phyloP scores from a whole-genome alignment of 2,329 filamentous ascomycete species.

The Monosporascus sp. region DNA sequence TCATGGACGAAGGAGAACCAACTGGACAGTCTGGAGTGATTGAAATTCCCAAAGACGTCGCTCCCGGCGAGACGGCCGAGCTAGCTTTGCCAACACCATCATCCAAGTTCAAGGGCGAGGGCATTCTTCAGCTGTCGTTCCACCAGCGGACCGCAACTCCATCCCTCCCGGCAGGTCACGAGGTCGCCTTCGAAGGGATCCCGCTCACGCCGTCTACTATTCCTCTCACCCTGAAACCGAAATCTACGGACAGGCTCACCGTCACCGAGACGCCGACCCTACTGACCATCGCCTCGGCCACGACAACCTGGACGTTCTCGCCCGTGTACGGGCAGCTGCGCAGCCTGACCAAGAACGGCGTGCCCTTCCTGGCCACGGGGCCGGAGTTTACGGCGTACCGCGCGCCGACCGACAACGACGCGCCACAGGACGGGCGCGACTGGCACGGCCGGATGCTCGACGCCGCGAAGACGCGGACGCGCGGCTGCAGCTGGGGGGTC shows the following conservation, averaged over 20 bases:
- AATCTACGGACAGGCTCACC: conserved; percentile 10
- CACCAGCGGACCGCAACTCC: conserved; percentile 15
- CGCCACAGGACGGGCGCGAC: conserved; percentile 45
- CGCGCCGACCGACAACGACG: conserved; percentile 61
- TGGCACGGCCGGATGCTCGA: conserved; percentile 45
- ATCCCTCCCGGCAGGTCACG: conserved; percentile 19
- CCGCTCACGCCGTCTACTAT: conserved; percentile 6
- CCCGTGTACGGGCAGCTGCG: conserved; percentile 17
- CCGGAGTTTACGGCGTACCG: conserved; percentile 46
- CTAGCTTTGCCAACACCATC: conserved; percentile 12
- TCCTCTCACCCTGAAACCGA: neutral
- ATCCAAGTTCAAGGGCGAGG: conserved; percentile 11
- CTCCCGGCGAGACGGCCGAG: conserved; percentile 20
- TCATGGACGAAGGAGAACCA: conserved; percentile 21
- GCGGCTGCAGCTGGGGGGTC: conserved; percentile 20
- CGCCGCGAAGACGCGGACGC: conserved; percentile 33
- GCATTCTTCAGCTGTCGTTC: conserved; percentile 21
- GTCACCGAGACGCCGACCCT: conserved; percentile 17
- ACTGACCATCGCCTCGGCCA: conserved; percentile 17
- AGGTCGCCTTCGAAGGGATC: conserved; percentile 25
- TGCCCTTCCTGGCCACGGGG: conserved; percentile 16
- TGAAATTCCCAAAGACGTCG: conserved; percentile 18
- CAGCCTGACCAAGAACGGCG: conserved; percentile 20
- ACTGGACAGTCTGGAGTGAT: conserved; percentile 16
- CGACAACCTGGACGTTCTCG: conserved; percentile 21